Percentiles rank a stretch among this genome's conserved stretches.
Conservation (phyloP, 1,284 basidiomycete genomes). For the Ceratobasidium sp. region DNA sequence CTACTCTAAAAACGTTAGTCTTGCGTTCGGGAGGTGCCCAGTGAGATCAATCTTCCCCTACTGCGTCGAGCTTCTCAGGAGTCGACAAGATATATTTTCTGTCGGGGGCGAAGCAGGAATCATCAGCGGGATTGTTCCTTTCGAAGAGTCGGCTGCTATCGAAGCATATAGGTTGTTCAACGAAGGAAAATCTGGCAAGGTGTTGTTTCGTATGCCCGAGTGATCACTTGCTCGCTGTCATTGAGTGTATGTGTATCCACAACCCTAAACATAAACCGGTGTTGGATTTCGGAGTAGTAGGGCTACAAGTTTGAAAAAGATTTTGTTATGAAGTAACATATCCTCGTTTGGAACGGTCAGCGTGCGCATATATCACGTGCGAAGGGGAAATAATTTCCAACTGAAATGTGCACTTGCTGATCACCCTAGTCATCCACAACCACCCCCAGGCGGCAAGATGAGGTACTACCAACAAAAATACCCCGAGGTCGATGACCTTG, state of each 20-base stretch:
- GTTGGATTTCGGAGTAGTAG: no score
- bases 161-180: conserved; percentile 71
- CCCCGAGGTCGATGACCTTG: conserved; percentile 93
- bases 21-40: conserved; percentile 87
- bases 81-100: conserved; percentile 70
- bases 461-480: conserved; percentile 83
- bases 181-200: conserved; percentile 72
- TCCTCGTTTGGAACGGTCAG: no score
- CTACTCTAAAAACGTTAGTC: conserved; percentile 83
- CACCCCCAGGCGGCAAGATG: conserved; percentile 56
- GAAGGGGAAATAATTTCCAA: conserved; percentile 14
- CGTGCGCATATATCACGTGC: conserved; percentile 16
- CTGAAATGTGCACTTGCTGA: conserved; percentile 20
- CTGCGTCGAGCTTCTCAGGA: conserved; percentile 73
- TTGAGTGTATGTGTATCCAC: neutral
- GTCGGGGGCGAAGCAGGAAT: conserved; percentile 65
- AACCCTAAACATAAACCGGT: neutral
- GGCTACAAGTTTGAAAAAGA: no score
- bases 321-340: no score
- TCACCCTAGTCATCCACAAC: conserved; percentile 22
- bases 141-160: conserved; percentile 55
- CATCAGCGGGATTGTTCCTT: conserved; percentile 67
- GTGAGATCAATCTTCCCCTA: conserved; percentile 79
- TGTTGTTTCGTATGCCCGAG: conserved; percentile 58
- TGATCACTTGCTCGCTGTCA: neutral